phyloP scores from a whole-genome alignment of 1,139 yeast species.

The Kodamaea alishanica region DNA sequence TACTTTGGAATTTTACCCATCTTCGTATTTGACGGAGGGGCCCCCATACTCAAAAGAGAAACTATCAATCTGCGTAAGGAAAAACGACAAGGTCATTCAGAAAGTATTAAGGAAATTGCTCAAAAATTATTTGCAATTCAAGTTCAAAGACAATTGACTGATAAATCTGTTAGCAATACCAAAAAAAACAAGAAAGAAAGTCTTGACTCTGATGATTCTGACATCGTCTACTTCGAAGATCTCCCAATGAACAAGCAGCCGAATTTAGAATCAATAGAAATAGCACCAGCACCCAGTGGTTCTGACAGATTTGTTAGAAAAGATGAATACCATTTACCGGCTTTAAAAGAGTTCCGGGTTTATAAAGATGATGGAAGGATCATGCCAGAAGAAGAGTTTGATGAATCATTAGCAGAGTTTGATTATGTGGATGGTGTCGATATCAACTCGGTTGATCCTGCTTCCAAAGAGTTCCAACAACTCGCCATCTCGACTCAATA shows the following conservation, averaged over 20 bases:
- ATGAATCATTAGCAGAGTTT: slow-evolving; percentile 51
- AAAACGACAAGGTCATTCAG: slow-evolving; percentile 70
- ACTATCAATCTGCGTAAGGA: slow-evolving; percentile 71
- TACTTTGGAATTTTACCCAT: slow-evolving; percentile 90
- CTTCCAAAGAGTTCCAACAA: slow-evolving; percentile 58
- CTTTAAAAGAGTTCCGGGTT: slow-evolving; percentile 40
- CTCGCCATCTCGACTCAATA: slow-evolving; percentile 83
- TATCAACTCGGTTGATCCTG: slow-evolving; percentile 65
- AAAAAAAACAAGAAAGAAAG: neutral
- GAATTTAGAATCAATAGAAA: slow-evolving; percentile 9
- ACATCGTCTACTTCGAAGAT: slow-evolving; percentile 37
- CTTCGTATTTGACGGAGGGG: slow-evolving; percentile 97
- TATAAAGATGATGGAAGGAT: slow-evolving; percentile 61
- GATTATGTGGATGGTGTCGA: slow-evolving; percentile 72
- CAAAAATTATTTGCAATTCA: slow-evolving; percentile 77
- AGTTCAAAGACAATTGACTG: slow-evolving; percentile 54
- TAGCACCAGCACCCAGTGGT: slow-evolving; percentile 8
- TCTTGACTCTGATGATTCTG: slow-evolving; percentile 18
- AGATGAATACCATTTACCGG: slow-evolving; percentile 88
- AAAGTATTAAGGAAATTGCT: slow-evolving; percentile 71
- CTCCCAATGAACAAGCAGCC: slow-evolving; percentile 28
- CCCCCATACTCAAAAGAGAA: slow-evolving; percentile 76
- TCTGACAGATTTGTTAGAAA: slow-evolving; percentile 29
- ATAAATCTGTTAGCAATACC: slow-evolving; percentile 14
- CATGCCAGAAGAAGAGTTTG: slow-evolving; percentile 69